Evolutionary conservation across 129 eudicot species (phyloP), one percentile per base, ranked within the genome.

Genomic region (Gnaphalium uliginosum): DNA sequence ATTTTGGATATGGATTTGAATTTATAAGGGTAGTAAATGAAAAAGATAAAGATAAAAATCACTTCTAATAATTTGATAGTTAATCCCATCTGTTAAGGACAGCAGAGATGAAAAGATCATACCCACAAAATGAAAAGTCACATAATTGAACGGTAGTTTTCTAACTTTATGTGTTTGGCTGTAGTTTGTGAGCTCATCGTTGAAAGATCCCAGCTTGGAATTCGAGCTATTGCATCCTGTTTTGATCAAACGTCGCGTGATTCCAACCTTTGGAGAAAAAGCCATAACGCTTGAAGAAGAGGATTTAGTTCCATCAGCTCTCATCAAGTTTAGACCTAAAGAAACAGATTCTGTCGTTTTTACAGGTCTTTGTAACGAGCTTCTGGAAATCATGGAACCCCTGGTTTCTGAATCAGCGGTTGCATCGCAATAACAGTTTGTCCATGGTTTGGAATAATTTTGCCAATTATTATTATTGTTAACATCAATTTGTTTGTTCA

Each of bases 161-260:
- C 43, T 43, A 50, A 64, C 23, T 69, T 53, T 5, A 5, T 68
- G 30, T 74, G 65, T 68, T 32, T 62, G 1, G 22, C 27, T 83
- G 39, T 74, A 92, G 94, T 89, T 91, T 76, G 97, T 91, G 83
- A 91, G 97, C 85, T 79, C 93, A 39, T 90, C 97, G 54, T 64
- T 94, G 79, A 91, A 91, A 85, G 93, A 94, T 35, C 96, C 88
- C 58, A 81, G 97, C 78, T 82, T 91, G 86, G 99, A 91, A 80
- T 94, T 91, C 26, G 94, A 91, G 74, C 82, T 94, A 43, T 32
- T 90, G 39, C 89, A 94, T 84, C 97, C 97, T 0, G 84, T 87
- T 48, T 66, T 84, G 33, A 76, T 94, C 48, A 90, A 84, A 69
- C 82, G 92, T 1, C 85, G 94, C 14, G 93, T 91, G 79, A 89